Evolutionary conservation across 371 early-diverging fungal genomes (phyloP).

Genomic region (Rhizopus sp.): DNA sequence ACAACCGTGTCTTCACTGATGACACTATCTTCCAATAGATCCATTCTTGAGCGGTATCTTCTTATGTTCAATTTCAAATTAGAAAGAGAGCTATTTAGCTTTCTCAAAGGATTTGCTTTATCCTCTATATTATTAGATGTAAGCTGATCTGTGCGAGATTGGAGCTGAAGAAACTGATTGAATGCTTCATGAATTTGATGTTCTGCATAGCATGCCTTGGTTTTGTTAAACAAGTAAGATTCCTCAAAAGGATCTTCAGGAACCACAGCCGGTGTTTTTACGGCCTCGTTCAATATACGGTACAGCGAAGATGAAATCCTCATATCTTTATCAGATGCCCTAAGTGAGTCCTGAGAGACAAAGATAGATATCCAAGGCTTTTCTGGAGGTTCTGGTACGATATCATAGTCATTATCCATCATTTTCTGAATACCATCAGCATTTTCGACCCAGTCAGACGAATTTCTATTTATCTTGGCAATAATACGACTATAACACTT

Average conservation of each 20-base stretch:
- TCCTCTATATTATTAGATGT: neutral
- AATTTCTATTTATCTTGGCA: constrained; percentile 17
- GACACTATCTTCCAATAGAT: constrained; percentile 16
- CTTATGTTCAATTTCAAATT: constrained; percentile 39
- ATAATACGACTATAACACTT: constrained; percentile 39
- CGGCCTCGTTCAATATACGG: constrained; percentile 38
- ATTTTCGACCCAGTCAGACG: constrained; percentile 35
- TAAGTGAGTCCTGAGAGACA: constrained; percentile 18
- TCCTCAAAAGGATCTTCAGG: constrained; percentile 37
- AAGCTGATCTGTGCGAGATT: constrained; percentile 3
- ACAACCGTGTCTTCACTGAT: constrained; percentile 17
- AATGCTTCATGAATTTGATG: constrained; percentile 28
- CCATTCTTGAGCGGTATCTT: constrained; percentile 29
- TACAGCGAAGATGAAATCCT: constrained; percentile 31
- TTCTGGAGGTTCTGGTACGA: constrained; percentile 29
- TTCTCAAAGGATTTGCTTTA: constrained; percentile 22
- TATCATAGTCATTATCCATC: constrained; percentile 36
- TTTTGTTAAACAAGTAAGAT: constrained; percentile 31
- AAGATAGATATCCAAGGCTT: constrained; percentile 49
- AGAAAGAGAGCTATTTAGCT: constrained; percentile 41
- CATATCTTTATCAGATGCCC: constrained; percentile 21
- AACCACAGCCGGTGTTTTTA: constrained; percentile 19
- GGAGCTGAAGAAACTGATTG: constrained; percentile 23
- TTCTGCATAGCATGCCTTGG: constrained; percentile 16
- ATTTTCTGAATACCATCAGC: constrained; percentile 31